Evolutionary conservation across 305 asterid genomes (phyloP).

Genomic region (Andrographis paniculata): DNA sequence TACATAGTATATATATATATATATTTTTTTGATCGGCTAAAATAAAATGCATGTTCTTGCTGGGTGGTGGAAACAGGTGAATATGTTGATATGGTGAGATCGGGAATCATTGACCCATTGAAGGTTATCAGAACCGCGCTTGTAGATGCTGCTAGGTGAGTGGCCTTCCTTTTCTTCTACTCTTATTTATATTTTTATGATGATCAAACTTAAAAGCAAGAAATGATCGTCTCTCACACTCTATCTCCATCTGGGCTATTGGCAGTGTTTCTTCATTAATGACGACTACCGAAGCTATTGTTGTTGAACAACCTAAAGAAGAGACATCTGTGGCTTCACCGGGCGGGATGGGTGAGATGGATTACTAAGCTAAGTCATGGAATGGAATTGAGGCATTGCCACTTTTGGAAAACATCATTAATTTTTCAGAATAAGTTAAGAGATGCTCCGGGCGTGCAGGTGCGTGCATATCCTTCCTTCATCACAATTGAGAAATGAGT

Average conservation of each 20-base stretch:
- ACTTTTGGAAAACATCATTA: no score
- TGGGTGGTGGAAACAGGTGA: slow-evolving; percentile 34
- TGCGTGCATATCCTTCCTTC: no score
- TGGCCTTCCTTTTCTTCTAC: neutral
- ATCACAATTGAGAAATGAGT: no score
- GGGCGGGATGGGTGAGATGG: slow-evolving; percentile 39
- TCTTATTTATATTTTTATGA: neutral
- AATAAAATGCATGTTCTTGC: neutral
- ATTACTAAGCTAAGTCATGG: slow-evolving; percentile 19
- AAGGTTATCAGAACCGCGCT: slow-evolving; percentile 66
- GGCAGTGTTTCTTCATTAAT: slow-evolving; percentile 45
- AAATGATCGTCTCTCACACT: neutral
- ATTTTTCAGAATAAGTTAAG: no score
- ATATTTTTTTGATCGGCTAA: no score
- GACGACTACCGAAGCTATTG: slow-evolving; percentile 58
- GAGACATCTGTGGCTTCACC: slow-evolving; percentile 37
- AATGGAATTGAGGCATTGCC: no score
- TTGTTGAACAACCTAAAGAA: slow-evolving; percentile 45
- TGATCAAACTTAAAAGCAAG: neutral
- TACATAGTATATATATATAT: no score
- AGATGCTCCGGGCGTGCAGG: no score
- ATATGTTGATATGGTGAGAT: slow-evolving; percentile 56
- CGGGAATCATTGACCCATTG: slow-evolving; percentile 65
- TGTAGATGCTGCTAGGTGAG: slow-evolving; percentile 63
- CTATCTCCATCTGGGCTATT: neutral